Base-by-base conservation (phyloP, 2,329 filamentous ascomycete genomes). In the Alternaria panax region DNA sequence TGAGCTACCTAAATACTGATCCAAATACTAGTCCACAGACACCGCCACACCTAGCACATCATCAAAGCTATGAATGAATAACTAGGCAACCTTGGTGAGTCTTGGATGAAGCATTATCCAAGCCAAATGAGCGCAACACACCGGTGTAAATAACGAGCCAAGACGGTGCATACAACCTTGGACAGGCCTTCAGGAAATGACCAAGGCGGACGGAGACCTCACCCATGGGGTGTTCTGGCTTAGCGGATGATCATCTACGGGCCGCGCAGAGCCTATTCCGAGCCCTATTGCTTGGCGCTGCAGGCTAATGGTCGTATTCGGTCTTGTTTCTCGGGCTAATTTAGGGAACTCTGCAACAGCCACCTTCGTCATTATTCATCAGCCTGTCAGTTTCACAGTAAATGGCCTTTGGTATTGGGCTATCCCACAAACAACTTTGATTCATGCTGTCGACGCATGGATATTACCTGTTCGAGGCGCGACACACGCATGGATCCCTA, bases 301-400 rank as follows among this genome's bases (percentile, higher is more conserved):
- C 38, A 34, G 25, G 28, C 34, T 20, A 53, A 53, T 53, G n/a
- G 16, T 53, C 51, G 51, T 53, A 25, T 53, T 42, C 28, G 18
- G 36, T 53, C 20, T 43, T 52, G 36, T 11, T 18, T 18, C 25
- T 22, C 16, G 14, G 25, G 36, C 36, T 42, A 18, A 14, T 41
- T 25, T 52, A 30, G 25, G 50, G 25, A 14, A 18, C 24, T 32
- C n/a, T 11, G 14, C 50, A n/a, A n/a, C n/a, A n/a, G n/a, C n/a
- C n/a, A n/a, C n/a, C n/a, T n/a, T n/a, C n/a, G n/a, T n/a, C n/a
- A n/a, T n/a, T n/a, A n/a, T n/a, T n/a, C n/a, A n/a, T n/a, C n/a
- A n/a, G n/a, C n/a, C n/a, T n/a, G n/a, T n/a, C n/a, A n/a, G n/a
- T n/a, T n/a, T n/a, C n/a, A n/a, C n/a, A n/a, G n/a, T n/a, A n/a